Evolutionary conservation across 768 basidiomycete species (phyloP), one percentile per base, ranked within the genome.

Genomic region (Hortiboletus campestris): DNA sequence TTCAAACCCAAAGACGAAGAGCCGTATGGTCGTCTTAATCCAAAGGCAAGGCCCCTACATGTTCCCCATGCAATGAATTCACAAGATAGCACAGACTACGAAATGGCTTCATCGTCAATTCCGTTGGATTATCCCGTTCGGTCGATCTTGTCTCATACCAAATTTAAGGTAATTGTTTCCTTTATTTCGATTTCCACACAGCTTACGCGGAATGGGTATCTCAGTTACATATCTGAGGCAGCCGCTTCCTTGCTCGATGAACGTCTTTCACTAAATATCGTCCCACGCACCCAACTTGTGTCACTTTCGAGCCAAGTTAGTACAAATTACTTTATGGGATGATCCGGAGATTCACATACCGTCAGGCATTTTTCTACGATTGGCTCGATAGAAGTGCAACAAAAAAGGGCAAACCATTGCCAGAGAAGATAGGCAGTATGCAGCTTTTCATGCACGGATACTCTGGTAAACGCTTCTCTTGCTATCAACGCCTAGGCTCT

Each of bases 1-100:
- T 95, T 96, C 72, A 95, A 95, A 68, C 93, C 93, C 2, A 93
- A 94, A 68, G 89, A 91, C 56, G 89, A 91, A 67, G 91, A 94
- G 62, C 92, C 92, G 1, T 95, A 94, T 67, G 92, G 92, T 25
- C 78, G 84, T 39, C 77, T 94, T 19, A 94, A 94, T 68, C 92
- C 92, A 1, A 95, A 95, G 79, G 87, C 84, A 47, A 46, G 67
- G 45, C 8, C 40, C 13, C 10, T 13, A 22, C 4, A n/a, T 49
- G 48, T 57, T 3, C 6, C 17, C 14, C 20, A 9, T n/a, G 44
- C 9, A 16, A 36, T 19, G 20, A 45, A 16, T 20, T 60, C 31
- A 71, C 20, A 22, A 3, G n/a, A 34, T 13, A 16, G 9, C 8
- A 25, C 53, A 91, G 88, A 93, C 90, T 2, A 90, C 86, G 28